Evolutionary conservation across 148 eudicot species (phyloP), one percentile per base, ranked within the genome.

Genomic region (Simmondsia chinensis): DNA sequence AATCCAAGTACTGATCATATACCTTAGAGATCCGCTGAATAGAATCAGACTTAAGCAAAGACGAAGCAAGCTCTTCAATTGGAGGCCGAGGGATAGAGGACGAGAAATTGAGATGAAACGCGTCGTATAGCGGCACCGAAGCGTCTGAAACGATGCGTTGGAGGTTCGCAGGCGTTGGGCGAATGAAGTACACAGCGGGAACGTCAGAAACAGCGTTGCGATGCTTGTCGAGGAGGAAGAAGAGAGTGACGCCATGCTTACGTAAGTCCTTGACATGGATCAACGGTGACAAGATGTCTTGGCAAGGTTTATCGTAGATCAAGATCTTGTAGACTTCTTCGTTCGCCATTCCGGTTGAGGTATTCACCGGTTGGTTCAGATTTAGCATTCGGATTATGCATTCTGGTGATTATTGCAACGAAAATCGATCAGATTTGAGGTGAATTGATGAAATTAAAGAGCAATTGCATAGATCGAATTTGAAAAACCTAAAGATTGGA

Each of bases 321-420:
- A 89, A 54, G 73, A 89, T 89, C 87, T 89, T 89, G 80, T 89
- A 89, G 0, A 89, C 77, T 38, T 84, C 91, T 43, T 83, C 94
- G 52, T 80, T 78, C 30, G 94, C 94, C 40, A 79, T 81, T 13
- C 82, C 86, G 6, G 66, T 72, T 4, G 62, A 54, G 2, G 75
- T 12, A 41, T 65, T 78, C 47, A 89, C 73, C 16, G 94, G 84
- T 41, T 89, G 97, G 48, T 89, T 89, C 50, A 89, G 84, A 64
- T 89, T 89, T 64, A 89, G 43, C 95, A 89, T 81, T 38, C 94
- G 78, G 39, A 74, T 68, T 52, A 89, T 73, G 69, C 93, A 81
- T 44, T 89, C 97, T 88, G 87, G 37, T 46, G 15, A n/a, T n/a
- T n/a, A n/a, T n/a, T n/a, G n/a, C n/a, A 31, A 18, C 39, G 11